Conservation (phyloP, 2,329 filamentous ascomycete genomes). For the Cercospora beticola region DNA sequence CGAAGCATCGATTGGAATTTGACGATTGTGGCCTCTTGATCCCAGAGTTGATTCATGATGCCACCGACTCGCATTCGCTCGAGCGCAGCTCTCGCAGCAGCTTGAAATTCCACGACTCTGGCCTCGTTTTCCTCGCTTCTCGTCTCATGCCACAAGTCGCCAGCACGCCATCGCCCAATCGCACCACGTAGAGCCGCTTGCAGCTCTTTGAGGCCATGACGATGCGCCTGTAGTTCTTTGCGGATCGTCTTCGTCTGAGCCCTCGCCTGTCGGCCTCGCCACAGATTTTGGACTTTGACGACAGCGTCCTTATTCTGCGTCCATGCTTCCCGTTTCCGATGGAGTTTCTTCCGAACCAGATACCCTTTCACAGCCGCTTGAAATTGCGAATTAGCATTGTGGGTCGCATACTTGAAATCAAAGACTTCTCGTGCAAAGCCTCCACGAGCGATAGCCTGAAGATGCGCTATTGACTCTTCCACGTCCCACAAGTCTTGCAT, state of each 20-base stretch:
- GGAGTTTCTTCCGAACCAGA: slow-evolving; percentile 64
- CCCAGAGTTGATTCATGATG: slow-evolving; percentile 87
- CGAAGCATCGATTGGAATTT: slow-evolving; percentile 74
- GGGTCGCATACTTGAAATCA: slow-evolving; percentile 80
- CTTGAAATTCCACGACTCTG: slow-evolving; percentile 42
- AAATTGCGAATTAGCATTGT: slow-evolving; percentile 71
- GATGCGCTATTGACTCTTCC: slow-evolving; percentile 72
- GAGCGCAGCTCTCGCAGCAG: slow-evolving; percentile 65
- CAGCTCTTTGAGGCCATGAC: slow-evolving; percentile 48
- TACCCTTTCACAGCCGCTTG: slow-evolving; percentile 79
- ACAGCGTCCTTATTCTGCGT: slow-evolving; percentile 68
- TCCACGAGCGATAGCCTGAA: slow-evolving; percentile 84
- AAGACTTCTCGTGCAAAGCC: slow-evolving; percentile 83
- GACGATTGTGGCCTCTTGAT: slow-evolving; percentile 71
- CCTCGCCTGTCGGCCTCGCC: slow-evolving; percentile 63
- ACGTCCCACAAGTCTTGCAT: slow-evolving; percentile 91
- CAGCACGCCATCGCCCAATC: slow-evolving; percentile 55
- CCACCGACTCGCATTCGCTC: slow-evolving; percentile 73
- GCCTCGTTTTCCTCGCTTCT: slow-evolving; percentile 38
- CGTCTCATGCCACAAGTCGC: slow-evolving; percentile 48
- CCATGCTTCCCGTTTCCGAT: slow-evolving; percentile 65
- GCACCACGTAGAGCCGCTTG: slow-evolving; percentile 51
- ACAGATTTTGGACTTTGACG: slow-evolving; percentile 76
- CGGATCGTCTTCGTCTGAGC: slow-evolving; percentile 49
- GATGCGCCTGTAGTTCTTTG: slow-evolving; percentile 46